Evolutionary conservation across 192 early-diverging fungal genomes (phyloP).

Genomic region (Chytriomyces sp.): DNA sequence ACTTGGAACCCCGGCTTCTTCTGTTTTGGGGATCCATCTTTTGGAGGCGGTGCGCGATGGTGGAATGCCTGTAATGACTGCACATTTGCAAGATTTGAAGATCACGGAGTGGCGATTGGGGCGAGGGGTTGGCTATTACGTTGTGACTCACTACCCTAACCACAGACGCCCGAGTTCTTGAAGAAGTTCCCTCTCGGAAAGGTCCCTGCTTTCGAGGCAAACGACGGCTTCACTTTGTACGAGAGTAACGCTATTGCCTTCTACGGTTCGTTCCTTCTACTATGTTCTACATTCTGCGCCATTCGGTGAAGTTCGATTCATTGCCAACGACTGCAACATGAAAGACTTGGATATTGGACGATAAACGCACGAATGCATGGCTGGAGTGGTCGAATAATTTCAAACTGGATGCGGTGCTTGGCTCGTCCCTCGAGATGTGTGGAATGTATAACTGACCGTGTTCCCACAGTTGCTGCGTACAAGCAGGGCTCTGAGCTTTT

Average conservation of each 20-base stretch:
- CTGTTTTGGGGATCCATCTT: not conserved
- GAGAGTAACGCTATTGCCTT: slow-evolving; percentile 92
- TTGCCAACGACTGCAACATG: not conserved
- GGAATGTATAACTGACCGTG: not conserved
- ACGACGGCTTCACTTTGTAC: slow-evolving; percentile 72
- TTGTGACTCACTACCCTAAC: no score
- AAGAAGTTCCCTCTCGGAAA: slow-evolving; percentile 93
- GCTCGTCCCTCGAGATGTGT: no score
- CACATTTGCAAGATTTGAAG: no score
- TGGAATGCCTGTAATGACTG: no score
- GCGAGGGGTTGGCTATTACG: no score
- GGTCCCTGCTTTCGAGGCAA: slow-evolving; percentile 84
- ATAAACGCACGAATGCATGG: not conserved
- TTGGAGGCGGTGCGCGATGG: not conserved
- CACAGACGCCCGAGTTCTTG: slow-evolving; percentile 72
- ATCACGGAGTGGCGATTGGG: no score
- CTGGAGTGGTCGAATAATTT: no score
- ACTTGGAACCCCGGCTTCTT: not conserved
- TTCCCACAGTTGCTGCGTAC: slow-evolving; percentile 45
- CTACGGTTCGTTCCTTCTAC: slow-evolving; percentile 63
- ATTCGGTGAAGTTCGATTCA: not conserved
- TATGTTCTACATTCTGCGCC: not conserved
- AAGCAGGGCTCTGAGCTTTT: slow-evolving; percentile 51
- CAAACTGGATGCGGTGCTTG: no score
- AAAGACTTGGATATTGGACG: not conserved